These are phyloP conservation scores for Pachysandra terminalis DNA, from an alignment of 164 flowering plant species.

Conservation along the genomic window DNA sequence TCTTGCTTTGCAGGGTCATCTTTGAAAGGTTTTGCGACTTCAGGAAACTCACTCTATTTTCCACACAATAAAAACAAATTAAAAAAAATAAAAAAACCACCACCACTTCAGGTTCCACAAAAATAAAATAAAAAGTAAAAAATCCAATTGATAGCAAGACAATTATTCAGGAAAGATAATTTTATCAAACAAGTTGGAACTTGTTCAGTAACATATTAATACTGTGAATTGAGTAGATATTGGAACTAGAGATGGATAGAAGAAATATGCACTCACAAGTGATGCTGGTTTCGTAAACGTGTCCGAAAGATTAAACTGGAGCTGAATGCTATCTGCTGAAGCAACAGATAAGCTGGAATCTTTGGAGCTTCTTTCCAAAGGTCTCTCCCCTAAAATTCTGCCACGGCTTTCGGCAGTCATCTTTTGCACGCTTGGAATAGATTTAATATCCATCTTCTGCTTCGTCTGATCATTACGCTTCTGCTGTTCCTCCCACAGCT, in stretches of 20 bases:
- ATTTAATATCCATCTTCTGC: constrained; percentile 36
- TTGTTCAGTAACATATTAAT: background rate
- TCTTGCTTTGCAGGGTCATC: constrained; percentile 87
- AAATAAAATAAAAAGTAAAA: constrained; percentile 3
- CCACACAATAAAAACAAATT: background rate
- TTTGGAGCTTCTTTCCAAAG: constrained; percentile 58
- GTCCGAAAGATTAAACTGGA: constrained; percentile 66
- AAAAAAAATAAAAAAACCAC: background rate
- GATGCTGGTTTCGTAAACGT: constrained; percentile 78
- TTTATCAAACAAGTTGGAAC: background rate
- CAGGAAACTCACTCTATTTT: constrained; percentile 35
- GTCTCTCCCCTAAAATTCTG: constrained; percentile 77
- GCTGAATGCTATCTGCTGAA: constrained; percentile 39
- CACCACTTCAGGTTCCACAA: background rate
- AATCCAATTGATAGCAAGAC: background rate
- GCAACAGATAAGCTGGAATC: constrained; percentile 39
- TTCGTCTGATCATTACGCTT: constrained; percentile 46
- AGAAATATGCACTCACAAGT: constrained; percentile 45
- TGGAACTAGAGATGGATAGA: constrained; percentile 3
- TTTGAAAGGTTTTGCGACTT: constrained; percentile 66
- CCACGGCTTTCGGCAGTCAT: constrained; percentile 93
- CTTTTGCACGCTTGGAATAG: constrained; percentile 35
- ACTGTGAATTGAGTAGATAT: background rate
- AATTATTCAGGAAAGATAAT: background rate
- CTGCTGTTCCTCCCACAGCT: constrained; percentile 84